Conservation (phyloP, 139 green algal genomes). For the Chlamydomonas applanata region DNA sequence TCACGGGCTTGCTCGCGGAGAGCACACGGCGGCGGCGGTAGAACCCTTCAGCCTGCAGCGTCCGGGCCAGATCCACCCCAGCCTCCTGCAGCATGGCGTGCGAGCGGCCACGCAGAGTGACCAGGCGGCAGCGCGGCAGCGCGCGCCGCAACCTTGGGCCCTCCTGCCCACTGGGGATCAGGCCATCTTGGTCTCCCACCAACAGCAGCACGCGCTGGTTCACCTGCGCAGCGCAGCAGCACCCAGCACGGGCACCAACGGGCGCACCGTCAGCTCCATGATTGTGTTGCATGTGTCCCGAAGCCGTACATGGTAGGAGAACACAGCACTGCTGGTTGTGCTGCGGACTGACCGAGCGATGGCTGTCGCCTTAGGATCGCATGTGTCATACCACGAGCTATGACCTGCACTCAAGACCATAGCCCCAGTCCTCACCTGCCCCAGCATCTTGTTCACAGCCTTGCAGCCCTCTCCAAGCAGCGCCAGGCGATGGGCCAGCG, state of each 20-base stretch:
- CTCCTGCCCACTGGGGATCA: slow-evolving; percentile 69
- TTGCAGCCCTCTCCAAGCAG: slow-evolving; percentile 66
- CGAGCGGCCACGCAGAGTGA: slow-evolving; percentile 40
- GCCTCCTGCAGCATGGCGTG: slow-evolving; percentile 84
- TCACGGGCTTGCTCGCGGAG: not conserved
- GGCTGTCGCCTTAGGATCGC: no score
- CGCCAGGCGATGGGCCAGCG: slow-evolving; percentile 73
- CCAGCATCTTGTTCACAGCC: slow-evolving; percentile 52
- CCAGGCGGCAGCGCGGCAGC: slow-evolving; percentile 46
- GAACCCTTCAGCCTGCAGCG: slow-evolving; percentile 79
- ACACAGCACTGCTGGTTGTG: no score
- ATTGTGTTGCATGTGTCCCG: no score
- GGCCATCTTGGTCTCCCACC: slow-evolving; percentile 24
- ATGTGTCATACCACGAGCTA: no score
- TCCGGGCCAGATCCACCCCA: slow-evolving; percentile 62
- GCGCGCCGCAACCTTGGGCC: slow-evolving; percentile 43
- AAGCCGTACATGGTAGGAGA: no score
- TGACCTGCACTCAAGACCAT: not conserved
- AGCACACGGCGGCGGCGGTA: slow-evolving; percentile 43
- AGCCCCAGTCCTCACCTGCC: slow-evolving; percentile 18
- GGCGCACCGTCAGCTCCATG: no score
- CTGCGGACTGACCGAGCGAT: no score
- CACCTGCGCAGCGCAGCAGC: slow-evolving; percentile 32
- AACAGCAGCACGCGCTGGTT: slow-evolving; percentile 71
- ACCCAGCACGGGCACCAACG: not conserved